These are phyloP conservation scores for Candida hispaniensis DNA, from an alignment of 805 yeast genomes.

Conservation along the genomic window DNA sequence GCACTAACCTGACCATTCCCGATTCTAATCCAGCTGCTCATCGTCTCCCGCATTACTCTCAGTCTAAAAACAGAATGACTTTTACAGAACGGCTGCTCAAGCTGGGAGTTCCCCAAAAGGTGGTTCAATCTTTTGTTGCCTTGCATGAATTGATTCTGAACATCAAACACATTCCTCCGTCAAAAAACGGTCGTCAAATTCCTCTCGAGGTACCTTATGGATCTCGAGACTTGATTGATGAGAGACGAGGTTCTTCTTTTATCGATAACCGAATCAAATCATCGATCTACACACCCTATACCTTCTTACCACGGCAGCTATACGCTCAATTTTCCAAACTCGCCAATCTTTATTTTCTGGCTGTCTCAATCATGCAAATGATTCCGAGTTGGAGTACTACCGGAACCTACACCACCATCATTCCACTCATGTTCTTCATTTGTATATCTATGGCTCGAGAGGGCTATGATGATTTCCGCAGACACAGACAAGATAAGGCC, in stretches of 20 bases:
- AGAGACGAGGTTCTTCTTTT: slow-evolving; percentile 53
- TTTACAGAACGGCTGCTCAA: slow-evolving; percentile 7
- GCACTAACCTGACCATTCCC: too few relatives aligned
- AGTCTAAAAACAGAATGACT: slow-evolving; percentile 8
- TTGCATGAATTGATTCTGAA: slow-evolving; percentile 25
- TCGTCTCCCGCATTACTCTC: too few relatives aligned
- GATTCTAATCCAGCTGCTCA: too few relatives aligned
- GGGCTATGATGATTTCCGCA: slow-evolving; percentile 83
- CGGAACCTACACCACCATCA: slow-evolving; percentile 86
- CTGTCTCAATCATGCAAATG: slow-evolving; percentile 87
- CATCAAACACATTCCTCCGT: slow-evolving; percentile 33
- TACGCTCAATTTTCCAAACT: slow-evolving; percentile 85
- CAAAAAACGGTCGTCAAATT: slow-evolving; percentile 63
- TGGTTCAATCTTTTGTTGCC: not conserved
- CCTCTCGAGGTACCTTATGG: slow-evolving; percentile 46
- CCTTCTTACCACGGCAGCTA: slow-evolving; percentile 81
- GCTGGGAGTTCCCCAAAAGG: slow-evolving; percentile 8
- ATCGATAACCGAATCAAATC: slow-evolving; percentile 65
- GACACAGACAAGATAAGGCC: slow-evolving; percentile 74
- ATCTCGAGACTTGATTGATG: slow-evolving; percentile 46
- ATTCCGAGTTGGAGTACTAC: slow-evolving; percentile 97
- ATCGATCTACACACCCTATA: slow-evolving; percentile 68
- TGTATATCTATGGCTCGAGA: slow-evolving; percentile 83
- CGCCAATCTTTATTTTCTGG: slow-evolving; percentile 84
- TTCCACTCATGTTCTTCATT: slow-evolving; percentile 79